Base-by-base conservation (phyloP, 2,329 filamentous ascomycete species). In the Penicillium italicum region DNA sequence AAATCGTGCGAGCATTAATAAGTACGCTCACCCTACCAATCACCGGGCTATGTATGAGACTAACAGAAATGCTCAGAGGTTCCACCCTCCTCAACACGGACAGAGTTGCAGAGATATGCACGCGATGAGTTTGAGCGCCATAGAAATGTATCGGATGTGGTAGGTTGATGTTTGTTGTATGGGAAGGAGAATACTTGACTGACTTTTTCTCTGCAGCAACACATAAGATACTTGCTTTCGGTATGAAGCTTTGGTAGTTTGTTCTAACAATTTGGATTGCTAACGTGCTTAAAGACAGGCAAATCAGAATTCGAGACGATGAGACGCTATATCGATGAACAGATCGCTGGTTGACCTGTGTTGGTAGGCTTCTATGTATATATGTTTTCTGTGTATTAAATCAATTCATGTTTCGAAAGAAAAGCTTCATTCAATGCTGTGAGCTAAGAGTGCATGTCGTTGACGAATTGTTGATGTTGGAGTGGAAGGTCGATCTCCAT, bases 301-400 rank as follows among this genome's bases (percentile, higher is more conserved):
- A 78, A 78, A 58, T 62, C 76, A 2, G 77, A 79, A 56, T 78
- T 77, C 46, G 74, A 79, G 52, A 74, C 69, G 5, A 77, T 79
- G 75, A 72, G 66, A 51, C 69, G 76, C 37, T 78, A 78, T 65
- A 74, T 79, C 28, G 76, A 78, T 51, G 76, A 78, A 61, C 71
- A 77, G 60, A 68, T 70, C 40, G 64, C 62, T 37, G 58, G 64
- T 37, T 69, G 55, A 65, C 44, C 20, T 38, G 38, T 14, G 10
- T 43, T 16, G 18, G 5, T 18, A 5, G 14, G 26, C 24, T 12
- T 20, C 20, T 46, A 33, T 53, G 34, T 53, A 34, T 18, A 50
- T 34, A 53, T 53, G n/a, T 14, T 26, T 7, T 22, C 8, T 12
- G 26, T 12, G 20, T 46, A n/a, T 24, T 12, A 36, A 34, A 47